Base-by-base conservation (phyloP, 139 green algal genomes). In the Chlorella sp. region DNA sequence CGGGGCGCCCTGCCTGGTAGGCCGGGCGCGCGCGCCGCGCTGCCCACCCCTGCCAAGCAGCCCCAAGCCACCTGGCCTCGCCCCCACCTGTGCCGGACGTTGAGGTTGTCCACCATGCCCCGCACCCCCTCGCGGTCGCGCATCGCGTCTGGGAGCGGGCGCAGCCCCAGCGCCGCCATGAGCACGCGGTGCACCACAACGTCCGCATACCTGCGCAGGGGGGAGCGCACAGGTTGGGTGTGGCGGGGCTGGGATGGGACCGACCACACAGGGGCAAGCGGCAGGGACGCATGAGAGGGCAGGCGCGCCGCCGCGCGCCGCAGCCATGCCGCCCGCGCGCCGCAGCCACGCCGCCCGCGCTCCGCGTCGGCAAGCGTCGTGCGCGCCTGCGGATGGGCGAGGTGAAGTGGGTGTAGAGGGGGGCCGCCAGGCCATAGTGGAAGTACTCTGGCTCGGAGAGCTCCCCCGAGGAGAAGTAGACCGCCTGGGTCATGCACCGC, bases 371-470 rank as follows among this genome's bases (percentile, higher is more conserved):
- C n/a, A n/a, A n/a, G n/a, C n/a, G n/a, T n/a, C 17, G 5, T 12
- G 55, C 71, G 42, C 79, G 92, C 74, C 92, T 79, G 12, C 94
- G 84, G 79, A 99, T 99, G 66, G 95, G 95, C 2, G 90, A 96
- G 21, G 95, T 99, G 87, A 99, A 99, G 86, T 99, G 95, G 27
- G 95, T 98, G 93, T 99, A 99, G 36, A 96, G 88, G 21, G 88
- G 85, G 6, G 94, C 82, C 0, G 95, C 94, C 67, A 98, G 89
- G 33, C 94, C 95, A 79, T 97, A 98, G 80, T 98, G 95, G 14
- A 86, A 71, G 76, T 94, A 97, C 55, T 95, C 91, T 15, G 87
- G 36, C 8, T 77, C 74, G 0, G 83, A 78, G 40, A 77, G 25
- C 40, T 87, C 79, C 5, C 72, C 88, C 1, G 85, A 91, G 69